phyloP scores from a whole-genome alignment of 805 yeast species.

The Candida manassasensis region DNA sequence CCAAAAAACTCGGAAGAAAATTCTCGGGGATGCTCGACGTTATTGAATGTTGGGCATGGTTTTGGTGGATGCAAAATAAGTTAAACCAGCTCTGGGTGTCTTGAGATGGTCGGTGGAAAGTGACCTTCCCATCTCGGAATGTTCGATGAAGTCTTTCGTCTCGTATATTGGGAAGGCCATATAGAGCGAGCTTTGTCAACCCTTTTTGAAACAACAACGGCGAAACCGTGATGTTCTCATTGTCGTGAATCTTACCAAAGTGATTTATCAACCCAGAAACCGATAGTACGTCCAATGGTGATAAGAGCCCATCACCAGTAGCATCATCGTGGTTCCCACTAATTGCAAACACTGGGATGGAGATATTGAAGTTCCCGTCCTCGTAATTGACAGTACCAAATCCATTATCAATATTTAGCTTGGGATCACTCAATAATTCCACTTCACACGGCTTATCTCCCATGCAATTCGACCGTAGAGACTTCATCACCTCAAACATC shows the following conservation, averaged over 20 bases:
- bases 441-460: conserved; percentile 86
- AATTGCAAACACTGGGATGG: conserved; percentile 87
- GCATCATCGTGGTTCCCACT: conserved; percentile 97
- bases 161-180: conserved; percentile 83
- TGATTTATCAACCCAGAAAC: conserved; percentile 83
- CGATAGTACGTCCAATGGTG: conserved; percentile 81
- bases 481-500: conserved; percentile 72
- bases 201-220: conserved; percentile 87
- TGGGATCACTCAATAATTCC: conserved; percentile 77
- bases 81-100: conserved; percentile 72
- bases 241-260: conserved; percentile 76
- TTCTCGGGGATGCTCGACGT: conserved; percentile 82
- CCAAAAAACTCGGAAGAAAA: conserved; percentile 75
- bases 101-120: conserved; percentile 65
- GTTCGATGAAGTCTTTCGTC: conserved; percentile 85
- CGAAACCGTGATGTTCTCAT: conserved; percentile 65
- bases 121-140: conserved; percentile 75
- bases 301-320: conserved; percentile 75
- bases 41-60: conserved; percentile 75
- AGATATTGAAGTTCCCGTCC: conserved; percentile 84
- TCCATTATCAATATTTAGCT: conserved; percentile 54
- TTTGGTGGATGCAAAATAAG: conserved; percentile 85
- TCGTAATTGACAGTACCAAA: conserved; percentile 77
- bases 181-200: conserved; percentile 71
- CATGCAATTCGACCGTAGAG: conserved; percentile 66